Conservation (phyloP, 176 grass and related monocot genomes). For the Otatea glauca region DNA sequence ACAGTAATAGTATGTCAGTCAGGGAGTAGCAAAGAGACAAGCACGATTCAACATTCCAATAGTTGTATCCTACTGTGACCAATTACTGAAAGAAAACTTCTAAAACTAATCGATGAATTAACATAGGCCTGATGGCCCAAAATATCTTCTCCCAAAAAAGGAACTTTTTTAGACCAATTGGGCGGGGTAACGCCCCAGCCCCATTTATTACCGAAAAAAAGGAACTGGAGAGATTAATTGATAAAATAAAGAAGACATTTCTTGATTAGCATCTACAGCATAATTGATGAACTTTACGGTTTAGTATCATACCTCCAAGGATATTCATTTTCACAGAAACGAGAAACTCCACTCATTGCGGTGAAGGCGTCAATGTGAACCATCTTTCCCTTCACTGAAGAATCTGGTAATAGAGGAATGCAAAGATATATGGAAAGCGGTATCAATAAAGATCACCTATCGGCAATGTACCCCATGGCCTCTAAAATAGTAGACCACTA, state of each 20-base stretch:
- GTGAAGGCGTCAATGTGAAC: conserved; percentile 93
- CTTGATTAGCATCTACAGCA: conserved; percentile 21
- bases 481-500: conserved; percentile 33
- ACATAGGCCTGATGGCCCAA: not conserved
- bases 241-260: not conserved
- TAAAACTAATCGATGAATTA: not conserved
- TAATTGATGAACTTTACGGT: not conserved
- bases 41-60: conserved; percentile 25
- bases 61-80: not conserved
- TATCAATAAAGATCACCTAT: conserved; percentile 33
- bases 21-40: not conserved
- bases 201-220: not conserved
- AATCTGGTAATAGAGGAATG: conserved; percentile 56
- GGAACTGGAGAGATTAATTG: conserved; percentile 2
- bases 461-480: not conserved
- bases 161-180: not conserved
- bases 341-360: conserved; percentile 92
- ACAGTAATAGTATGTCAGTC: not conserved
- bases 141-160: not conserved
- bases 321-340: conserved; percentile 92
- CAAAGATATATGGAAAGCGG: conserved; percentile 17
- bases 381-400: conserved; percentile 63
- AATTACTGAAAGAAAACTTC: not conserved
- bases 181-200: not conserved
- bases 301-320: conserved; percentile 77